phyloP scores from a whole-genome alignment of 768 basidiomycete genomes.

The Mycena maculata region DNA sequence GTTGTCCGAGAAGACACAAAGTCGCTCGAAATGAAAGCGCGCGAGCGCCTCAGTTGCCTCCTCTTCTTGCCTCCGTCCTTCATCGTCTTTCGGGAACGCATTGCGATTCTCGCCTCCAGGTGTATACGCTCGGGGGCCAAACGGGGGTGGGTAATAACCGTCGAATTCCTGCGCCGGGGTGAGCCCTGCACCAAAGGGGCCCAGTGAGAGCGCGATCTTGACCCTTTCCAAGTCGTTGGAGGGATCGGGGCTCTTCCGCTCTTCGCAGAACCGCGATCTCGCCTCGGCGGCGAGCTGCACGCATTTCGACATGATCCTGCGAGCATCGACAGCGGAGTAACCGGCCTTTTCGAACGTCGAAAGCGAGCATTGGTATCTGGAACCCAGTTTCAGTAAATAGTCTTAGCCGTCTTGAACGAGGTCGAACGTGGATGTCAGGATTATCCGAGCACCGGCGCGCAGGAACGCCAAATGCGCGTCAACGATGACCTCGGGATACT shows the following conservation, averaged over 20 bases:
- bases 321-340: slow-evolving; percentile 55
- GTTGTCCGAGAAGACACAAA: slow-evolving; percentile 64
- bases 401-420: too few relatives aligned
- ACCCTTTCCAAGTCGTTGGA: slow-evolving; percentile 38
- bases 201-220: slow-evolving; percentile 75
- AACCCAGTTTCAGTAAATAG: too few relatives aligned
- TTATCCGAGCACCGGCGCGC: slow-evolving; percentile 71
- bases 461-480: slow-evolving; percentile 72
- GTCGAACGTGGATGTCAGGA: slow-evolving; percentile 76
- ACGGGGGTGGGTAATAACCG: slow-evolving; percentile 82
- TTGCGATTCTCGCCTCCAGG: slow-evolving; percentile 52
- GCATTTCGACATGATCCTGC: slow-evolving; percentile 62
- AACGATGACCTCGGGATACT: slow-evolving; percentile 65
- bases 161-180: slow-evolving; percentile 77
- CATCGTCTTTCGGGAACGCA: slow-evolving; percentile 49
- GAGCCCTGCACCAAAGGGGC: slow-evolving; percentile 79
- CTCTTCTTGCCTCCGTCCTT: slow-evolving; percentile 45
- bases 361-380: slow-evolving; percentile 75
- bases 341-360: slow-evolving; percentile 65
- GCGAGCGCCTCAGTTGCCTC: slow-evolving; percentile 64
- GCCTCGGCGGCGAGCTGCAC: slow-evolving; percentile 65
- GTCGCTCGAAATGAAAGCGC: slow-evolving; percentile 72
- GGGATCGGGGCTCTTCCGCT: slow-evolving; percentile 33
- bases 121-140: slow-evolving; percentile 65
- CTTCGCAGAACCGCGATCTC: slow-evolving; percentile 45